Conservation (phyloP, 768 basidiomycete species). For the Boletus reticulatus region DNA sequence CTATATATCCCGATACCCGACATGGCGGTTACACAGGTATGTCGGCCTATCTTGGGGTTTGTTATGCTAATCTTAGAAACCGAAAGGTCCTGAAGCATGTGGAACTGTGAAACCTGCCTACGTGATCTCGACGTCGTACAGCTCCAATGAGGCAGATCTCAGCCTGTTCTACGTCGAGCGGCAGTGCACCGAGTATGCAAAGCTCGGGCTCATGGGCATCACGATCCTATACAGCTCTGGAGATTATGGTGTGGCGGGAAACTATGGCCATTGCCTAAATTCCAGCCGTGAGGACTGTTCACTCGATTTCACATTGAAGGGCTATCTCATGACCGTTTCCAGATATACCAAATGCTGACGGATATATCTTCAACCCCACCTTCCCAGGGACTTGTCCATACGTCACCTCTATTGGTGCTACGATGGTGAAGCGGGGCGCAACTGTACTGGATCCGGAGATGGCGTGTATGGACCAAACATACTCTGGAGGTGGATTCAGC, state of each 20-base stretch:
- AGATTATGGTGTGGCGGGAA: slow-evolving; percentile 34
- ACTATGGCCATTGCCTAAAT: slow-evolving; percentile 29
- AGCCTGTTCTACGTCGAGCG: slow-evolving; percentile 36
- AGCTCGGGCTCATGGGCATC: slow-evolving; percentile 38
- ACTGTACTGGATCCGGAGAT: slow-evolving; percentile 48
- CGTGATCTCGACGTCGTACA: slow-evolving; percentile 46
- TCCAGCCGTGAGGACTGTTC: slow-evolving; percentile 15
- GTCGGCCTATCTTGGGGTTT: not conserved
- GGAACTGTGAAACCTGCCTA: slow-evolving; percentile 40
- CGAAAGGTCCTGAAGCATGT: slow-evolving; percentile 28
- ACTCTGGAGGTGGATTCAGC: slow-evolving; percentile 43
- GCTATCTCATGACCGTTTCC: not conserved
- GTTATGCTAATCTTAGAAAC: not conserved
- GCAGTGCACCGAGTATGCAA: slow-evolving; percentile 48
- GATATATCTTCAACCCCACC: slow-evolving; percentile 50
- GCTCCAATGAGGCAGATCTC: slow-evolving; percentile 36
- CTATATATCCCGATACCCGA: slow-evolving; percentile 23
- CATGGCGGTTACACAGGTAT: slow-evolving; percentile 20
- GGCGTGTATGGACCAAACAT: slow-evolving; percentile 42
- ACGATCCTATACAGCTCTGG: slow-evolving; percentile 35
- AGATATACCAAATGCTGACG: slow-evolving; percentile 37
- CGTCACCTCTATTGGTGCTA: slow-evolving; percentile 49
- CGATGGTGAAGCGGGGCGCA: slow-evolving; percentile 39
- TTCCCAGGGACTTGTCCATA: slow-evolving; percentile 51
- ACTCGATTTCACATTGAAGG: not conserved